Base-by-base conservation (phyloP, 805 yeast genomes). In the Naumovozyma castellii region DNA sequence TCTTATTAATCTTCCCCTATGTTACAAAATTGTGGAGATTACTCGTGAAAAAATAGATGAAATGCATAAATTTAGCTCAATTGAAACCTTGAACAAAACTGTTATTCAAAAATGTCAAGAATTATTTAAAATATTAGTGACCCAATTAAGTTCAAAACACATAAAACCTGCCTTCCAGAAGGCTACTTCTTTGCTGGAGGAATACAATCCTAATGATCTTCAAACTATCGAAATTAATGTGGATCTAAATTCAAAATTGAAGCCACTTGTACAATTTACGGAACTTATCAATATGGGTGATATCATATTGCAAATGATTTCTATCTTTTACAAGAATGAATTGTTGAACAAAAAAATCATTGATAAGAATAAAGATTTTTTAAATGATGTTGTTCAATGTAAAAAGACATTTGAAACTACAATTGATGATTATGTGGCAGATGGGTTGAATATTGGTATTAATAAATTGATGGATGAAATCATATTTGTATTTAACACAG, bases 271-370 rank as follows among this genome's bases (percentile, higher is more conserved):
- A 0, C 76, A 84, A 34, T 90, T 92, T 51, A 82, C 94, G 14
- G 97, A 90, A 56, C 70, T 92, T 41, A 92, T 92, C 28, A 92
- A 88, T 50, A 79, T 85, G 43, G 97, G 96, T 3, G 98, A 90
- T 59, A 66, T 90, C 42, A 84, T 92, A 17, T 80, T 86, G 51
- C 97, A 90, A 57, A 85, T 90, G 94, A 65, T 88, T 34, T 87
- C 84, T 38, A 84, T 86, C 4, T 92, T 92, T 50, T 90, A 86
- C 62, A 82, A 83, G 50, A 88, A 84, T 56, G 97, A 90, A 56
- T 69, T 90, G 48, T 57, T 77, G 5, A 59, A 66, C 39, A 66
- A 58, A 20, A 51, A 54, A 27, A 69, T 85, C 17, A 76, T 86
- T 19, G 78, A 80, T 49, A 74, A 78, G 40, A 83, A 80, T 46